Evolutionary conservation across 2,329 filamentous ascomycete species (phyloP).

Genomic region (Dryadomyces sulphureus): DNA sequence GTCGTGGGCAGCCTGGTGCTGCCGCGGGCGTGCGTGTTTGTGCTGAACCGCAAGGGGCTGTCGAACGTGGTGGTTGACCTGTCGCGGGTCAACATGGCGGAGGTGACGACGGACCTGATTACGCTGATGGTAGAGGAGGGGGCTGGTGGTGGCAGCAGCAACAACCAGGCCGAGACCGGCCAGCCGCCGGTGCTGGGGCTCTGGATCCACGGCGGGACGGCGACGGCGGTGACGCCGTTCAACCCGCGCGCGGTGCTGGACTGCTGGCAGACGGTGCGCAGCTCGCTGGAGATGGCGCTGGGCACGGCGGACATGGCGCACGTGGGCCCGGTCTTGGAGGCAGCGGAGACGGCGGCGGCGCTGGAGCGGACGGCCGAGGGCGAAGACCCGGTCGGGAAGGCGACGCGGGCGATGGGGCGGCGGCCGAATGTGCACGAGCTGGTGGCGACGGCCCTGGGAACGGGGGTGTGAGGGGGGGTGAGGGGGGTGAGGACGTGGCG

Average conservation of each 20-base stretch:
- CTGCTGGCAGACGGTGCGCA: slow-evolving; percentile 21
- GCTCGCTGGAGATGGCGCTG: slow-evolving; percentile 6
- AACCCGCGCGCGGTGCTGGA: slow-evolving; percentile 21
- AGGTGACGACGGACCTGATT: slow-evolving; percentile 39
- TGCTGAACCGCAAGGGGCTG: slow-evolving; percentile 57
- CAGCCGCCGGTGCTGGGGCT: slow-evolving; percentile 33
- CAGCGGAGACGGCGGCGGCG: slow-evolving; percentile 1
- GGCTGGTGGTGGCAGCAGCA: neutral
- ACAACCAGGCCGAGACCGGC: neutral
- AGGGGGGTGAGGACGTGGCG: neutral
- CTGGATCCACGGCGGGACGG: slow-evolving; percentile 31
- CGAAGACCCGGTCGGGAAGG: slow-evolving; percentile 17
- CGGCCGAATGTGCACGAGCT: slow-evolving; percentile 30
- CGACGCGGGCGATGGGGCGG: slow-evolving; percentile 28
- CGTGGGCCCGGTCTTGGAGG: slow-evolving; percentile 5
- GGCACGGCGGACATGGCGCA: slow-evolving; percentile 3
- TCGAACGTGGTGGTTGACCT: slow-evolving; percentile 57
- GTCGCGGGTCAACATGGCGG: slow-evolving; percentile 44
- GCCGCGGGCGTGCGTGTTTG: slow-evolving; percentile 44
- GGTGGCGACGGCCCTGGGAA: slow-evolving; percentile 7
- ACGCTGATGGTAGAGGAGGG: slow-evolving; percentile 8
- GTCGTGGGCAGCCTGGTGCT: slow-evolving; percentile 20
- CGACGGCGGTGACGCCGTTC: slow-evolving; percentile 4
- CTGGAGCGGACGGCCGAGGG: slow-evolving; percentile 1
- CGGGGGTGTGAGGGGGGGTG: neutral